These are phyloP conservation scores for Zymoseptoria passerinii DNA, from an alignment of 2,329 filamentous ascomycete genomes.

Conservation along the genomic window DNA sequence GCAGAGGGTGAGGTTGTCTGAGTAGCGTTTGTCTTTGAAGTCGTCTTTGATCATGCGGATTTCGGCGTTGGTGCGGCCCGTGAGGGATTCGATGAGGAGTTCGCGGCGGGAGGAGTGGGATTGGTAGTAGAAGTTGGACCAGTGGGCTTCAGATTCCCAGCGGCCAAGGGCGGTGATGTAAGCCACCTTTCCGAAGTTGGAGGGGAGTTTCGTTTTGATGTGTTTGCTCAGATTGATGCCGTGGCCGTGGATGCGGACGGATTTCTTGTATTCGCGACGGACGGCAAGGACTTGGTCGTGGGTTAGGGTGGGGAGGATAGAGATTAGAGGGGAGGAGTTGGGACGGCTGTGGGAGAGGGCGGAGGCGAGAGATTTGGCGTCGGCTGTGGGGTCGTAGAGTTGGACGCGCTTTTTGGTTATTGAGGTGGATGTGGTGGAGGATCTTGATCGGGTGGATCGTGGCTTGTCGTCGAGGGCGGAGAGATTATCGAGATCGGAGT, in stretches of 20 bases:
- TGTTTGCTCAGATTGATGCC: conserved; percentile 82
- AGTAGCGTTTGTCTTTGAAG: conserved; percentile 88
- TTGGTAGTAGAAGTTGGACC: conserved; percentile 98
- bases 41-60: conserved; percentile 76
- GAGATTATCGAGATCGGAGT: conserved; percentile 47
- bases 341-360: conserved; percentile 60
- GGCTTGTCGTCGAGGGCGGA: conserved; percentile 27
- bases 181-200: conserved; percentile 78
- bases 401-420: conserved; percentile 51
- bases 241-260: conserved; percentile 64
- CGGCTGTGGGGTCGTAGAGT: conserved; percentile 78
- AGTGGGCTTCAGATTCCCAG: conserved; percentile 93
- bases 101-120: conserved; percentile 75
- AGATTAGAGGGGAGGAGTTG: conserved; percentile 64
- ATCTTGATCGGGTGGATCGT: conserved; percentile 12
- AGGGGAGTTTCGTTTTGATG: conserved; percentile 69
- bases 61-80: conserved; percentile 84
- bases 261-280: conserved; percentile 79
- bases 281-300: conserved; percentile 84
- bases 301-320: conserved; percentile 74
- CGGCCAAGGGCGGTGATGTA: conserved; percentile 82
- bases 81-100: conserved; percentile 83
- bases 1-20: conserved; percentile 69
- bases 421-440: background rate
- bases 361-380: conserved; percentile 66